A percentile compares a stretch with the other conserved stretches of the same genome.
These are phyloP conservation scores for Veloboletus limbatus DNA, from an alignment of 1,284 basidiomycete species.

Conservation along the genomic window DNA sequence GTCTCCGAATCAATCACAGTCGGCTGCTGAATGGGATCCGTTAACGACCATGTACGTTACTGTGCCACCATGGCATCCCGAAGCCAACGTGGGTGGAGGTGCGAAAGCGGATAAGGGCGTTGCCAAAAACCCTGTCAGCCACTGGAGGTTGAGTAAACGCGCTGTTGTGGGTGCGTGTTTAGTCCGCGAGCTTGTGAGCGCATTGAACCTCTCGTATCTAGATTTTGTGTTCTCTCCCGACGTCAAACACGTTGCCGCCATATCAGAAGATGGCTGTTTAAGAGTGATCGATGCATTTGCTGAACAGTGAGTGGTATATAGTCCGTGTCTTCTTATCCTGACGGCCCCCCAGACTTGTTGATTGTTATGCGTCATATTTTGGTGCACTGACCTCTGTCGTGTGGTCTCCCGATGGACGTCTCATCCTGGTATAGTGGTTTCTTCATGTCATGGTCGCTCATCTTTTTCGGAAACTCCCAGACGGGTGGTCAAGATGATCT, in stretches of 20 bases:
- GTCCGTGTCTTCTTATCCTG: neutral
- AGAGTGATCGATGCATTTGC: slow-evolving; percentile 83
- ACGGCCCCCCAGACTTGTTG: slow-evolving; percentile 59
- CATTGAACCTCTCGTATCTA: slow-evolving; percentile 30
- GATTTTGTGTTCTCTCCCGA: slow-evolving; percentile 92
- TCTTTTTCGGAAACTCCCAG: slow-evolving; percentile 33
- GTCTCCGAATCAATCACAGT: slow-evolving; percentile 12
- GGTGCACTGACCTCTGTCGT: slow-evolving; percentile 85
- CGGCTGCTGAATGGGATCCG: slow-evolving; percentile 60
- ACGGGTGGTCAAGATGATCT: slow-evolving; percentile 93
- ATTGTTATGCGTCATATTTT: slow-evolving; percentile 91
- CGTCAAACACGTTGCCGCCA: slow-evolving; percentile 80
- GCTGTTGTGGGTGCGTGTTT: slow-evolving; percentile 65
- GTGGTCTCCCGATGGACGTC: slow-evolving; percentile 94
- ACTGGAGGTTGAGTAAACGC: slow-evolving; percentile 73
- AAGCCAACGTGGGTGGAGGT: slow-evolving; percentile 37
- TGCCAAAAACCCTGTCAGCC: slow-evolving; percentile 82
- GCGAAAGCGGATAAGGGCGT: slow-evolving; percentile 57
- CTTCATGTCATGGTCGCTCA: neutral
- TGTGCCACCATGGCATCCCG: slow-evolving; percentile 78
- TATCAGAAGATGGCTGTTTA: slow-evolving; percentile 86
- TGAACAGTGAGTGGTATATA: slow-evolving; percentile 63
- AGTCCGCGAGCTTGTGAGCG: neutral
- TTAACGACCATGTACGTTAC: slow-evolving; percentile 76
- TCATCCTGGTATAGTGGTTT: slow-evolving; percentile 68